Evolutionary conservation across 192 early-diverging fungal genomes (phyloP).

Genomic region (Umbelopsis vinacea): DNA sequence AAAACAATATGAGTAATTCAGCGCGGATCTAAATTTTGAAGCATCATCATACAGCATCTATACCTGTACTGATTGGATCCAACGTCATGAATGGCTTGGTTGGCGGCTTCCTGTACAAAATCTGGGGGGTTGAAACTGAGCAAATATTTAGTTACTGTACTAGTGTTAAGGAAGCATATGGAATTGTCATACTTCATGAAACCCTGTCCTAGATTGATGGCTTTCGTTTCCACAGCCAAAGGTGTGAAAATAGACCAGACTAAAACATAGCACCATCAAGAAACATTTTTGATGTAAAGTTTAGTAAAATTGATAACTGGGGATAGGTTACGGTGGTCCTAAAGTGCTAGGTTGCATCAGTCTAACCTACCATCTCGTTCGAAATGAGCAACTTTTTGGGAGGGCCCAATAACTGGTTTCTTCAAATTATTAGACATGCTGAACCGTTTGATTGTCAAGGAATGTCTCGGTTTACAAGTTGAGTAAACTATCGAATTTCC

Average conservation of each 20-base stretch:
- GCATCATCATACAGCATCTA: constrained; percentile 44
- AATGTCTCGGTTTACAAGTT: not conserved
- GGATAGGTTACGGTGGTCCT: too few relatives aligned
- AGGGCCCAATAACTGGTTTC: constrained; percentile 20
- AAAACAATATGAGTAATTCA: not conserved
- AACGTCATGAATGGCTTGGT: constrained; percentile 61
- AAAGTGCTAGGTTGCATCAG: too few relatives aligned
- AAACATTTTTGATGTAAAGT: not conserved
- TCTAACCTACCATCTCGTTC: constrained; percentile 56
- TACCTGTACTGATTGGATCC: constrained; percentile 89
- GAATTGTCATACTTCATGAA: constrained; percentile 65
- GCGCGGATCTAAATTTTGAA: constrained; percentile 37
- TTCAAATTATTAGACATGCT: constrained; percentile 5
- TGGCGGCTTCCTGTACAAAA: constrained; percentile 83
- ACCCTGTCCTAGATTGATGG: constrained; percentile 93
- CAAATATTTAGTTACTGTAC: not conserved
- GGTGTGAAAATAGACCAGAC: constrained; percentile 91
- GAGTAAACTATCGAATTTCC: constrained; percentile 2
- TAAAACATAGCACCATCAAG: constrained; percentile 18
- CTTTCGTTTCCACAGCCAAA: constrained; percentile 76
- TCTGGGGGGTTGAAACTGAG: constrained; percentile 83
- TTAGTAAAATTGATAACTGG: not conserved
- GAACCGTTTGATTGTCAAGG: not conserved
- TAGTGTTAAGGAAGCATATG: not conserved
- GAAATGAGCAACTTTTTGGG: constrained; percentile 57